Evolutionary conservation across 495 filamentous ascomycete species (phyloP).

Genomic region (Penicillium daleae): DNA sequence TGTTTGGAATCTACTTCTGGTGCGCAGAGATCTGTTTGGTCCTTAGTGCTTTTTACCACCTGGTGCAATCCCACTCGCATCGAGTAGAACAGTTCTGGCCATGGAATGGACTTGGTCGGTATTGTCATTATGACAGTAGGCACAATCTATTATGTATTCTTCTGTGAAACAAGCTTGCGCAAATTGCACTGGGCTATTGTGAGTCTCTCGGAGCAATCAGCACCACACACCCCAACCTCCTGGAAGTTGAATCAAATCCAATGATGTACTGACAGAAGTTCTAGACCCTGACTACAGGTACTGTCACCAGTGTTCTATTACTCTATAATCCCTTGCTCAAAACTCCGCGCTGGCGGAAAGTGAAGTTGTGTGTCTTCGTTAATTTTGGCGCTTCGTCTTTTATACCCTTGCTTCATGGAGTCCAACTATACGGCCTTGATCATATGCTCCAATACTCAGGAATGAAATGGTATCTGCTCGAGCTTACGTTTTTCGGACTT

Average conservation of each 20-base stretch:
- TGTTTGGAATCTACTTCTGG: not conserved
- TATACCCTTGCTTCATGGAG: not conserved
- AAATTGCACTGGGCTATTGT: not conserved
- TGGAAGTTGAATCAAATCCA: not conserved
- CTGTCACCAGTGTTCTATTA: not conserved
- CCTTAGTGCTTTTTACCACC: not conserved
- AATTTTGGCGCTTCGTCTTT: not conserved
- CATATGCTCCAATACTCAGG: not conserved
- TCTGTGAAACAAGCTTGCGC: not conserved
- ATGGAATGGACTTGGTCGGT: slow-evolving; percentile 1
- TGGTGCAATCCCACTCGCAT: not conserved
- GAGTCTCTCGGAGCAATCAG: not conserved
- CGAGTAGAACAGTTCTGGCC: not conserved
- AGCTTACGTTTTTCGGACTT: not conserved
- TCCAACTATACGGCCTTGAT: not conserved
- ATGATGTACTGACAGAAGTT: not conserved
- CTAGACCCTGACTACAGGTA: not conserved
- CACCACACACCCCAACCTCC: not conserved
- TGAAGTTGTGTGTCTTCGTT: not conserved
- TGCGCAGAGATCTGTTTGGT: not conserved
- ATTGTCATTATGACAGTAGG: not conserved
- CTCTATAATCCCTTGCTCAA: not conserved
- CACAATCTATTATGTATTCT: slow-evolving; percentile 2
- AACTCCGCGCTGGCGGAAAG: slow-evolving; percentile 1
- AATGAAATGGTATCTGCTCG: slow-evolving; percentile 1